Evolutionary conservation across 345 rosid species (phyloP).

Genomic region (Theobroma cacao): DNA sequence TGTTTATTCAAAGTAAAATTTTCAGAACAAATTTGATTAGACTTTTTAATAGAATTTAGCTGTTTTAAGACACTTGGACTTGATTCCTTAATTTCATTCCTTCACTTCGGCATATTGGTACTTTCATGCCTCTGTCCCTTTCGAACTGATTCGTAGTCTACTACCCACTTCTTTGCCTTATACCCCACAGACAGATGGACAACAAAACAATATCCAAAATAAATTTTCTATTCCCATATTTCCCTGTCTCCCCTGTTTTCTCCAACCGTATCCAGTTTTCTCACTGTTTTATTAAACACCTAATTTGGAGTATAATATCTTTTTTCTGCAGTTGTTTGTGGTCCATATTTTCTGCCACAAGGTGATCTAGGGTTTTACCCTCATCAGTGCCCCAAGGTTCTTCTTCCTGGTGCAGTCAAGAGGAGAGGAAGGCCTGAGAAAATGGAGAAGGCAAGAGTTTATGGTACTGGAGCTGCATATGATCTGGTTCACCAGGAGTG

Average conservation of each 20-base stretch:
- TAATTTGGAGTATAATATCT: neutral
- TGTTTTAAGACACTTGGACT: neutral
- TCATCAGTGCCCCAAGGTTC: slow-evolving; percentile 31
- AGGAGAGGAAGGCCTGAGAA: slow-evolving; percentile 23
- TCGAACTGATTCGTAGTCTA: neutral
- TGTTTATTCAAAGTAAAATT: neutral
- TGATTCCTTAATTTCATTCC: neutral
- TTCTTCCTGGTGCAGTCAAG: slow-evolving; percentile 30
- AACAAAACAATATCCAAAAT: neutral
- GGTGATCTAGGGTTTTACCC: slow-evolving; percentile 38
- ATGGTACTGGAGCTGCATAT: neutral
- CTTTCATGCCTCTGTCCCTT: neutral
- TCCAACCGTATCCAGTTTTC: neutral
- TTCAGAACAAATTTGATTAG: neutral
- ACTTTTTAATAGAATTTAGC: neutral
- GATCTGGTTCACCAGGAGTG: neutral
- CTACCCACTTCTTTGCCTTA: neutral
- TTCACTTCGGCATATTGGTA: neutral
- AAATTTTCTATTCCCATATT: neutral
- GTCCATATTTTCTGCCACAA: slow-evolving; percentile 37
- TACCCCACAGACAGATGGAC: neutral
- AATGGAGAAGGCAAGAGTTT: slow-evolving; percentile 13
- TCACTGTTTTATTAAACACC: neutral
- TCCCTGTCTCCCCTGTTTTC: neutral
- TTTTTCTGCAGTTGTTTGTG: slow-evolving; percentile 30